A percentile compares a stretch with the other conserved stretches of the same genome.
Conservation (phyloP, 306 rosid genomes). For the Nissolia schottii region DNA sequence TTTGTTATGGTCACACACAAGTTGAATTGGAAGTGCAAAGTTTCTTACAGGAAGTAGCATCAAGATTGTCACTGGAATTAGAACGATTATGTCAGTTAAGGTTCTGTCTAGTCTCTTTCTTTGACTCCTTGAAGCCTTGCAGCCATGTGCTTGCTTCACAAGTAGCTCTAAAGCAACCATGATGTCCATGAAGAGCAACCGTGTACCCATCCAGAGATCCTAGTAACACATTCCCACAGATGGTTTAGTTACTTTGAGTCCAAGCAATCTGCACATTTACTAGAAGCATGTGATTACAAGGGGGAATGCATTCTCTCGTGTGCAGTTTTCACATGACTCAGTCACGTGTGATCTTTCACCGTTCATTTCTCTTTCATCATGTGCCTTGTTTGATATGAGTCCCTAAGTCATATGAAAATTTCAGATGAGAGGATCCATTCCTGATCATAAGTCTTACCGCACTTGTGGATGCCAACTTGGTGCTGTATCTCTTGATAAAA, state of each 20-base stretch:
- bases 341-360: too few relatives aligned
- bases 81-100: conserved; percentile 41
- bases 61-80: conserved; percentile 58
- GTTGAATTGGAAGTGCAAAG: not conserved
- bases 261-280: not conserved
- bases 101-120: conserved; percentile 48
- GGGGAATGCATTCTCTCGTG: too few relatives aligned
- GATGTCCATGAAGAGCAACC: conserved; percentile 57
- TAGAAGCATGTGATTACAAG: conserved; percentile 9
- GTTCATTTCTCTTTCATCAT: too few relatives aligned
- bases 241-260: conserved; percentile 24
- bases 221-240: conserved; percentile 26
- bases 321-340: too few relatives aligned
- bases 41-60: conserved; percentile 66
- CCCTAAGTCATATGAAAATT: too few relatives aligned
- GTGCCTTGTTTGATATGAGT: too few relatives aligned
- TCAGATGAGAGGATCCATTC: too few relatives aligned
- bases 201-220: conserved; percentile 65
- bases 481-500: conserved; percentile 46
- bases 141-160: conserved; percentile 38
- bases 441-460: conserved; percentile 56
- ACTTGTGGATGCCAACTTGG: conserved; percentile 47
- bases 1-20: not conserved
- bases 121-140: conserved; percentile 48
- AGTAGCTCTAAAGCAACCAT: conserved; percentile 42